Conservation (phyloP, 169 alveolate species). For the Plasmodium berghei region DNA sequence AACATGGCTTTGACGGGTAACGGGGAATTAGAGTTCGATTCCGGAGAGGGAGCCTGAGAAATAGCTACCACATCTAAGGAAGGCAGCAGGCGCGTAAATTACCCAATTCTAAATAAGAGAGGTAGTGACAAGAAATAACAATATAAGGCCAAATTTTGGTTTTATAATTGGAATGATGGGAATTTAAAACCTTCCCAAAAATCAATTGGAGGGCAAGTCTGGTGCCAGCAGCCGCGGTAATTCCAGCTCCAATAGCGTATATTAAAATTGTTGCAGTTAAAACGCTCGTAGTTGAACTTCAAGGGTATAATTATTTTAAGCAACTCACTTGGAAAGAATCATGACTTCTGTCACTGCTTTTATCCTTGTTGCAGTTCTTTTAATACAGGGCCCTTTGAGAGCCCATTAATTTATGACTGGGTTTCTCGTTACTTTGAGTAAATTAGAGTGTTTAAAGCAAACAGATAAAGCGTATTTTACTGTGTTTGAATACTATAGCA, state of each 20-base stretch:
- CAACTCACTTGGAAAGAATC: background rate
- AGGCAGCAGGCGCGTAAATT: conserved; percentile 97
- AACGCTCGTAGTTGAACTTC: conserved; percentile 91
- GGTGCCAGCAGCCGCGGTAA: conserved; percentile 96
- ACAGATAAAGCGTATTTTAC: conserved; percentile 77
- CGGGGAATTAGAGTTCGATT: conserved; percentile 97
- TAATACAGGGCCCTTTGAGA: background rate
- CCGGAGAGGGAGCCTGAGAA: conserved; percentile 98
- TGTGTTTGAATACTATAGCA: conserved; percentile 86
- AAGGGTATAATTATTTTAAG: conserved; percentile 24
- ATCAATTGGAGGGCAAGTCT: conserved; percentile 95
- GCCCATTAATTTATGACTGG: background rate
- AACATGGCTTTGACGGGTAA: conserved; percentile 95
- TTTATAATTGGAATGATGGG: conserved; percentile 93
- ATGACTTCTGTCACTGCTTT: too few relatives aligned
- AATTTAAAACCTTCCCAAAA: conserved; percentile 84
- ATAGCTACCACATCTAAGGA: conserved; percentile 97
- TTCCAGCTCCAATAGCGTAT: conserved; percentile 95
- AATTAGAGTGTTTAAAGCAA: conserved; percentile 94
- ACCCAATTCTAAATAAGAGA: conserved; percentile 95
- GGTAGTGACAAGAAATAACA: conserved; percentile 95
- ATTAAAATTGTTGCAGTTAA: conserved; percentile 93
- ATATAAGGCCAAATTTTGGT: conserved; percentile 86
- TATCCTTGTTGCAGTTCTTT: too few relatives aligned
- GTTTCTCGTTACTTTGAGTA: conserved; percentile 84